Conservation (phyloP, 78 protist species). For the Polysphondylium violaceum region DNA sequence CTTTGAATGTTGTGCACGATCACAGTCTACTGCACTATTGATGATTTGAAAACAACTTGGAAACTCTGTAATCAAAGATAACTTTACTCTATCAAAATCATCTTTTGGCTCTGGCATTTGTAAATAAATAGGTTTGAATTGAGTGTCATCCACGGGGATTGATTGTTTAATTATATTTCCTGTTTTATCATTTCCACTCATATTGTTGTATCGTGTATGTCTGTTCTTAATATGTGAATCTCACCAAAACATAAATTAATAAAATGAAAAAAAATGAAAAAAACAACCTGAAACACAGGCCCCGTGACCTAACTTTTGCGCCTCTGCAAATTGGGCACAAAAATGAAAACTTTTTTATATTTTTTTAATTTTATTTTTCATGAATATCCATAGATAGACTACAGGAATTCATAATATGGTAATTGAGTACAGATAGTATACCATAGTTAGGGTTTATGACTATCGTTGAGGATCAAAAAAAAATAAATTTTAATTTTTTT, state of each 20-base stretch:
- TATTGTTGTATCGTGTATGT: not conserved
- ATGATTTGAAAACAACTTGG: constrained; percentile 36
- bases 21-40: constrained; percentile 22
- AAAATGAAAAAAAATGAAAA: not conserved
- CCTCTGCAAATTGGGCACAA: no score
- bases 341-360: no score
- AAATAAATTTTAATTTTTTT: no score
- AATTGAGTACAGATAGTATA: no score
- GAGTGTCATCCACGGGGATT: no score
- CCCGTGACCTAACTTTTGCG: no score
- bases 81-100: constrained; percentile 49
- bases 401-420: no score
- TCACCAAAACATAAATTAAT: not conserved
- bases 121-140: not conserved
- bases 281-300: not conserved
- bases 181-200: not conserved
- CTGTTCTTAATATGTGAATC: not conserved
- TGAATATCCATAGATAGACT: no score
- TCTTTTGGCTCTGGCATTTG: constrained; percentile 50
- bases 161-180: no score
- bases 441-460: no score
- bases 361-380: no score
- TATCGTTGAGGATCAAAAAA: no score
- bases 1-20: not conserved
- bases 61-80: constrained; percentile 9